A percentile compares a stretch with the other conserved stretches of the same genome.
These are phyloP conservation scores for Fusarium denticulatum DNA, from an alignment of 2,329 filamentous ascomycete genomes.

Conservation along the genomic window DNA sequence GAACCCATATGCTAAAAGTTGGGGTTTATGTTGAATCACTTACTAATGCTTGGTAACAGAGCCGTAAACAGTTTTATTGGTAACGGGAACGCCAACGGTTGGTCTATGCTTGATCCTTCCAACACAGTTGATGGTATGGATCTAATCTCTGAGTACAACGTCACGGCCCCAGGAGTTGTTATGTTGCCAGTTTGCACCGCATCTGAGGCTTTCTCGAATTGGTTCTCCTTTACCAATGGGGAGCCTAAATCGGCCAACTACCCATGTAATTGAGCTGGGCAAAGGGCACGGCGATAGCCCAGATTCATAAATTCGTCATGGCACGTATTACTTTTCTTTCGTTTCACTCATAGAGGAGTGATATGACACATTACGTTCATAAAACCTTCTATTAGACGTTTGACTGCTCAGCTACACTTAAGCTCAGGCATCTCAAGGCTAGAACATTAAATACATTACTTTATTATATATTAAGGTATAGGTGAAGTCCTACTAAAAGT, in stretches of 20 bases:
- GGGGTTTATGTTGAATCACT: neutral
- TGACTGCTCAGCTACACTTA: neutral
- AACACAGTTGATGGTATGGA: neutral
- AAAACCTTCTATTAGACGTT: fast-evolving
- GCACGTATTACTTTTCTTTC: neutral
- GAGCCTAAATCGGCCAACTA: neutral
- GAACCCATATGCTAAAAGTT: too few species aligned
- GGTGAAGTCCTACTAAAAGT: too few species aligned
- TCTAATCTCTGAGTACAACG: neutral
- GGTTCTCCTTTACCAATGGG: neutral
- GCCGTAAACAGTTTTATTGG: neutral
- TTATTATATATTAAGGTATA: too few species aligned
- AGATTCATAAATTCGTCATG: fast-evolving
- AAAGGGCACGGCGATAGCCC: neutral
- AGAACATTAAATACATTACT: neutral
- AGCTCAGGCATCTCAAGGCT: neutral
- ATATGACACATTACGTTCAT: too few species aligned
- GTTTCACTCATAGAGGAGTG: neutral
- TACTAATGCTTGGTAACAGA: neutral
- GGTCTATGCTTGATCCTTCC: neutral
- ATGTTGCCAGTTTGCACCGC: neutral
- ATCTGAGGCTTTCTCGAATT: neutral
- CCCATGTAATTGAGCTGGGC: neutral
- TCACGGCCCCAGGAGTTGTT: neutral
- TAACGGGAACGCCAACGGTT: neutral